Conservation (phyloP, 2,329 filamentous ascomycete genomes). For the Pseudogymnoascus sp. region DNA sequence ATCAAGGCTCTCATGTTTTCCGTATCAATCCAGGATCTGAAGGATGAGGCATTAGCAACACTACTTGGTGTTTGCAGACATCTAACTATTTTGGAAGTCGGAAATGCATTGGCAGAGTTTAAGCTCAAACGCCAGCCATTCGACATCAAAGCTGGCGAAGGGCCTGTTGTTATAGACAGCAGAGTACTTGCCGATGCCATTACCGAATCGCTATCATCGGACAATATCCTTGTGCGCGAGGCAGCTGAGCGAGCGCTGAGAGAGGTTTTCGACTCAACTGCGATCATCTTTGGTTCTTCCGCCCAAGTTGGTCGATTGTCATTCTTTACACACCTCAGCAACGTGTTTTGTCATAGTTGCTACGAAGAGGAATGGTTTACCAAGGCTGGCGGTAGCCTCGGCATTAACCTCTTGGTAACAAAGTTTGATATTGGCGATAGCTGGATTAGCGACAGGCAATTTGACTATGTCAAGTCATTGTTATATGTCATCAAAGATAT, state of each 20-base stretch:
- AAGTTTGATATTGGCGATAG: conserved; percentile 74
- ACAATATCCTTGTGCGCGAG: conserved; percentile 71
- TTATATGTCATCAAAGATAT: conserved; percentile 99
- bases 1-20: conserved; percentile 85
- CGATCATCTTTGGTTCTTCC: conserved; percentile 70
- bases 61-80: conserved; percentile 78
- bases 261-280: conserved; percentile 68
- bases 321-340: conserved; percentile 78
- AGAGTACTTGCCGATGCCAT: conserved; percentile 82
- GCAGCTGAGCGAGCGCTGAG: conserved; percentile 73
- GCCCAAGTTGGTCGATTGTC: conserved; percentile 66
- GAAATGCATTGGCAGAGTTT: conserved; percentile 70
- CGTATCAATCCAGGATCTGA: conserved; percentile 72
- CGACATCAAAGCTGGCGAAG: conserved; percentile 78
- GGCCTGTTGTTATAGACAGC: conserved; percentile 79
- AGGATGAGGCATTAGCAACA: conserved; percentile 67
- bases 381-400: conserved; percentile 84
- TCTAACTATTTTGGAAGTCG: conserved; percentile 84
- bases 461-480: conserved; percentile 83
- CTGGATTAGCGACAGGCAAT: conserved; percentile 77
- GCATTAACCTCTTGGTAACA: conserved; percentile 81
- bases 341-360: conserved; percentile 86
- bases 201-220: conserved; percentile 81
- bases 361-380: conserved; percentile 99
- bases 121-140: conserved; percentile 75